A percentile compares a stretch with the other conserved stretches of the same genome.
Conservation (phyloP, 2,329 filamentous ascomycete species). For the Penicillium frequentans region DNA sequence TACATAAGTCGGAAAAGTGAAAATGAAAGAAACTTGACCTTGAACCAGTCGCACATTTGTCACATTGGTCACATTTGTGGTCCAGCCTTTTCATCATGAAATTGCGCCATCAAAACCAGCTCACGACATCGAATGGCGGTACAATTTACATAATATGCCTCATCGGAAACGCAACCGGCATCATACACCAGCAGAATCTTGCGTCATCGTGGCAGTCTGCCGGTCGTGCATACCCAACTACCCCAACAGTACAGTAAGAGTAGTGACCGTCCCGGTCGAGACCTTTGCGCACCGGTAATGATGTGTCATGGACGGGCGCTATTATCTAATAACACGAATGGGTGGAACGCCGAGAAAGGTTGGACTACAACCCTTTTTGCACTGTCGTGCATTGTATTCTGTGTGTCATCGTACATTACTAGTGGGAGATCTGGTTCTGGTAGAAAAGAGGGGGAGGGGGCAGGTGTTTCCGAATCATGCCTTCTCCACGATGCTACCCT, state of each 20-base stretch:
- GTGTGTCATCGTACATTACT: neutral
- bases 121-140: neutral
- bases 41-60: neutral
- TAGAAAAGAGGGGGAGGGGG: neutral
- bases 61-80: neutral
- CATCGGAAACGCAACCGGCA: neutral
- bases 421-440: neutral
- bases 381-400: neutral
- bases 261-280: conserved; percentile 14
- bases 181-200: neutral
- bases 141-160: neutral
- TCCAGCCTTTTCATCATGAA: neutral
- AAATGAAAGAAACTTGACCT: neutral
- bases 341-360: neutral
- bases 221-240: neutral
- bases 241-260: neutral
- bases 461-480: neutral
- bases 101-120: conserved; percentile 3
- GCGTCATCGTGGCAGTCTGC: conserved; percentile 10
- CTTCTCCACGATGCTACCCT: neutral
- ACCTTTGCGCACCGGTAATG: conserved; percentile 12
- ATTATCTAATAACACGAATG: conserved; percentile 21
- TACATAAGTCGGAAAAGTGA: neutral
- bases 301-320: conserved; percentile 22
- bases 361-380: neutral